phyloP scores from a whole-genome alignment of 805 yeast genomes.

The Kregervanrija delftensis region DNA sequence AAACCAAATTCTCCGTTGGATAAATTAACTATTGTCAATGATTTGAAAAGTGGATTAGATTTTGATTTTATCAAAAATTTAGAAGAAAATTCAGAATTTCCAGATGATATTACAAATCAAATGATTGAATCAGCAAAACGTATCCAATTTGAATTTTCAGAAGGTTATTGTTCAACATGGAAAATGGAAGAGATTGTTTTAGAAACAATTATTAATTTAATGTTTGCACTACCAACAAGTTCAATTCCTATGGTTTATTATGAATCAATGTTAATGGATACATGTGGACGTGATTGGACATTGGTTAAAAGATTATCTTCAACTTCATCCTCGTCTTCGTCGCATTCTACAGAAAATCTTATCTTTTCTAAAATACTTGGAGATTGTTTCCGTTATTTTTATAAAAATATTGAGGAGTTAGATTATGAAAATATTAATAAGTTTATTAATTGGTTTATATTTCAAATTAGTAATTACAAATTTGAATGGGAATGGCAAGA shows the following conservation, averaged over 20 bases:
- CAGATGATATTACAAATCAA: conserved; percentile 17
- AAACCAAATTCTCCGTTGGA: conserved; percentile 75
- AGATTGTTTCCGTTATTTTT: conserved; percentile 79
- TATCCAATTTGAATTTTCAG: conserved; percentile 32
- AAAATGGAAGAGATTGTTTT: conserved; percentile 87
- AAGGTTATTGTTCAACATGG: conserved; percentile 56
- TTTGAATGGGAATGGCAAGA: conserved; percentile 98
- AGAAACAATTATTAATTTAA: conserved; percentile 71
- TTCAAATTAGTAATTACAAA: conserved; percentile 87
- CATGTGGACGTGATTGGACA: conserved; percentile 73
- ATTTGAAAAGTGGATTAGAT: conserved; percentile 34
- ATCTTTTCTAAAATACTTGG: conserved; percentile 93
- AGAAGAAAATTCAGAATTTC: conserved; percentile 21
- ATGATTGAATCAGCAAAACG: conserved; percentile 29
- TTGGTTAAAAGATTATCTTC: conserved; percentile 19
- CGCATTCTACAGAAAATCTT: conserved; percentile 23
- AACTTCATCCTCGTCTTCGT: neutral
- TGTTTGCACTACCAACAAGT: conserved; percentile 66
- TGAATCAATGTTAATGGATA: conserved; percentile 77
- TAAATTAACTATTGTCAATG: conserved; percentile 39
- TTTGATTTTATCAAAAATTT: conserved; percentile 25
- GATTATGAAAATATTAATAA: conserved; percentile 73
- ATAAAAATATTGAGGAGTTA: conserved; percentile 53
- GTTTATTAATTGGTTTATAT: conserved; percentile 84
- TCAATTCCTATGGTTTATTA: conserved; percentile 70